These are phyloP conservation scores for Schizothecium vesticola DNA, from an alignment of 495 filamentous ascomycete species.

Conservation along the genomic window DNA sequence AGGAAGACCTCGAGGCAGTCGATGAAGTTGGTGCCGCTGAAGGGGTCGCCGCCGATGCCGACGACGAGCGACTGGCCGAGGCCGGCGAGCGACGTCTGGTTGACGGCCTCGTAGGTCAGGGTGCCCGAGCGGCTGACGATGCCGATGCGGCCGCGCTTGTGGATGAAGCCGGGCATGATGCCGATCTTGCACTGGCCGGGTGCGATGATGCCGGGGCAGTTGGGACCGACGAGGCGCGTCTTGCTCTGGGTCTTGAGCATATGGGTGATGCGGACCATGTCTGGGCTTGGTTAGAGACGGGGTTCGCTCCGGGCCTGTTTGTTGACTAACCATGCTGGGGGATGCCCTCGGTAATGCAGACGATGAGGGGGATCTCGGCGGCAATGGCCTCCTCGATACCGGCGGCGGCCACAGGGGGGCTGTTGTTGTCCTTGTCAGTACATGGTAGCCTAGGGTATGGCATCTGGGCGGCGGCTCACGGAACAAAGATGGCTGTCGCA, in stretches of 20 bases:
- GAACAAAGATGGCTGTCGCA: slow-evolving; percentile 95
- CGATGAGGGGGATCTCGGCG: slow-evolving; percentile 87
- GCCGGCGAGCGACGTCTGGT: slow-evolving; percentile 95
- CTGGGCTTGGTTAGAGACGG: slow-evolving; percentile 37
- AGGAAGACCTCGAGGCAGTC: slow-evolving; percentile 97
- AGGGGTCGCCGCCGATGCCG: slow-evolving; percentile 97
- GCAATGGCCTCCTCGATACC: slow-evolving; percentile 95
- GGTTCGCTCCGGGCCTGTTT: neutral
- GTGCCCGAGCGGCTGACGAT: slow-evolving; percentile 98
- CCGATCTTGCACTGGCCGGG: slow-evolving; percentile 99
- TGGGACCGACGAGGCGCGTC: slow-evolving; percentile 92
- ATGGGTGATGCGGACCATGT: slow-evolving; percentile 99
- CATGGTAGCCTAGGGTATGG: neutral
- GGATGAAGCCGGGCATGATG: slow-evolving; percentile 99
- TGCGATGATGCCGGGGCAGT: slow-evolving; percentile 98
- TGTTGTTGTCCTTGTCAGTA: slow-evolving; percentile 28
- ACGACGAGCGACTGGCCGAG: slow-evolving; percentile 97
- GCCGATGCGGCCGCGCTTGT: slow-evolving; percentile 97
- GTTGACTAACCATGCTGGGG: slow-evolving; percentile 76
- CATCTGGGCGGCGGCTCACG: slow-evolving; percentile 49
- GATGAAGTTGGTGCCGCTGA: slow-evolving; percentile 99
- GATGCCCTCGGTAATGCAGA: slow-evolving; percentile 98
- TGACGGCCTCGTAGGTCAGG: slow-evolving; percentile 98
- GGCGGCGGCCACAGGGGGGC: slow-evolving; percentile 82
- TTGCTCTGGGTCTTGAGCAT: slow-evolving; percentile 97